These are phyloP conservation scores for Diutina catenulata DNA, from an alignment of 1,139 yeast genomes.

Conservation along the genomic window DNA sequence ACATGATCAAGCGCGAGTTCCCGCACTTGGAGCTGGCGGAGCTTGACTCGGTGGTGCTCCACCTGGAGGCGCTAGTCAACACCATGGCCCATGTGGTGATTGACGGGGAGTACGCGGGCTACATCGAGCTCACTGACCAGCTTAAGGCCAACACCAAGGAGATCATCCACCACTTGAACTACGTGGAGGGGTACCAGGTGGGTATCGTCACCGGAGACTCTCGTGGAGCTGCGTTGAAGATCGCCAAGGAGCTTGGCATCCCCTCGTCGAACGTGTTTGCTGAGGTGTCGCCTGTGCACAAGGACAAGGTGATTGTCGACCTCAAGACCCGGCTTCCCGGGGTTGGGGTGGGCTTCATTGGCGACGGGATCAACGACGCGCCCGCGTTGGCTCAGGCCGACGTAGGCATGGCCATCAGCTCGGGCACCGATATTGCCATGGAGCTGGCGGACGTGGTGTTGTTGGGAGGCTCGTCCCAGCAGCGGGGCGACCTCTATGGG, in stretches of 20 bases:
- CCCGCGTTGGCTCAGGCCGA: conserved; percentile 88
- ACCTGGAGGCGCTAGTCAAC: conserved; percentile 12
- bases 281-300: conserved; percentile 67
- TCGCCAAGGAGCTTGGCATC: conserved; percentile 63
- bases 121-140: conserved; percentile 56
- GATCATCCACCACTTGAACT: conserved; percentile 44
- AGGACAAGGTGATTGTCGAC: conserved; percentile 52
- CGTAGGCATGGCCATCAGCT: conserved; percentile 80
- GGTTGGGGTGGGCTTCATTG: conserved; percentile 67
- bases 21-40: not conserved
- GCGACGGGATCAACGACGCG: conserved; percentile 96
- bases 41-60: conserved; percentile 7
- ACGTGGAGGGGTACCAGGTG: conserved; percentile 43
- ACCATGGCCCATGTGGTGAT: conserved; percentile 35
- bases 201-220: conserved; percentile 93
- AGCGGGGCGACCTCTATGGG: conserved; percentile 40
- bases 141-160: conserved; percentile 54
- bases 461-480: conserved; percentile 16
- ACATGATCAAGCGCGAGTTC: conserved; percentile 22
- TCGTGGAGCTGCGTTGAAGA: conserved; percentile 44
- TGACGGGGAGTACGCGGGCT: conserved; percentile 50
- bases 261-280: conserved; percentile 55
- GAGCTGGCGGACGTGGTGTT: conserved; percentile 94
- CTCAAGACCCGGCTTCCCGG: conserved; percentile 33
- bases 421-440: conserved; percentile 93